Percentiles rank a stretch among this genome's conserved stretches.
Conservation (phyloP, 2,329 filamentous ascomycete species). For the Capronia coronata region DNA sequence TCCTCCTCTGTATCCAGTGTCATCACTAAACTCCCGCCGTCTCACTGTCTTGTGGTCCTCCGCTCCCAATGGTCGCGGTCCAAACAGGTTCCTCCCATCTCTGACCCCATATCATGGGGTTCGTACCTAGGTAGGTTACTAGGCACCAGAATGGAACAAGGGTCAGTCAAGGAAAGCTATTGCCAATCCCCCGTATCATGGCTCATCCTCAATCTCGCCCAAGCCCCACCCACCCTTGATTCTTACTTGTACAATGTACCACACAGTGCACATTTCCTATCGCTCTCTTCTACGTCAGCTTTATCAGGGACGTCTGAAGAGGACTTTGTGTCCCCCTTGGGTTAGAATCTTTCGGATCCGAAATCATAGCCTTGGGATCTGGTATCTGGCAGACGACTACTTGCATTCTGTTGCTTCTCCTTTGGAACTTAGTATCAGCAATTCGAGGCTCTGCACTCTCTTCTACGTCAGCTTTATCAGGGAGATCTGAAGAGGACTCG, state of each 20-base stretch:
- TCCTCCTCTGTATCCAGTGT: no score
- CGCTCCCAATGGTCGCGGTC: not conserved
- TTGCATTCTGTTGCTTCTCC: not conserved
- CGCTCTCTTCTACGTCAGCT: not conserved
- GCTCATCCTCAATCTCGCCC: not conserved
- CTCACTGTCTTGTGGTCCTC: no score
- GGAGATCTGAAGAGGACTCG: not conserved
- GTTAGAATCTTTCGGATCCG: not conserved
- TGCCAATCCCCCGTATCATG: not conserved
- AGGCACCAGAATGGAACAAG: no score
- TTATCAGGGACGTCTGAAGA: not conserved
- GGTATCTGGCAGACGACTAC: not conserved
- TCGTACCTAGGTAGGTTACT: no score
- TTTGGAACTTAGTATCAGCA: not conserved
- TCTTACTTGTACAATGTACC: not conserved
- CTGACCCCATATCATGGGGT: not conserved
- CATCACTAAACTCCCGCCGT: no score
- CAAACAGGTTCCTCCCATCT: no score
- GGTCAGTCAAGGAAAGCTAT: no score
- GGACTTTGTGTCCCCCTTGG: not conserved
- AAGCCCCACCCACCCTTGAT: not conserved
- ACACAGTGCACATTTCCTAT: not conserved
- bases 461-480: not conserved
- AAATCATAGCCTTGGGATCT: not conserved
- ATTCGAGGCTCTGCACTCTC: not conserved